These are phyloP conservation scores for Solanum chilense DNA, from an alignment of 257 asterid genomes.

Conservation along the genomic window DNA sequence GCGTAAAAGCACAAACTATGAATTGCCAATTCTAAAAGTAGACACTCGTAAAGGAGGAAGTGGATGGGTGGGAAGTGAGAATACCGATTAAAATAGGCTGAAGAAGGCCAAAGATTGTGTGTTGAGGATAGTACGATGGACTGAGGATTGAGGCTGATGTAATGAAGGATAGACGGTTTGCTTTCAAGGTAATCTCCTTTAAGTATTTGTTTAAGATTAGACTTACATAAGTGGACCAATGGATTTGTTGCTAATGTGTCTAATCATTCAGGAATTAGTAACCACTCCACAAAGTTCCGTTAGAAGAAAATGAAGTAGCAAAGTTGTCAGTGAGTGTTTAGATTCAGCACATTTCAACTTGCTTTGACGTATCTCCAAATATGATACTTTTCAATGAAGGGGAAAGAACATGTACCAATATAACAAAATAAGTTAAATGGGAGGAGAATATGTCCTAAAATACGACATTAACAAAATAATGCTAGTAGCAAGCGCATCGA, in stretches of 20 bases:
- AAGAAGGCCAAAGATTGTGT: neutral
- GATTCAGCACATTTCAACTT: neutral
- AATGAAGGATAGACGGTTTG: neutral
- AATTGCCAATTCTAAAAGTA: neutral
- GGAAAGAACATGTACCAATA: neutral
- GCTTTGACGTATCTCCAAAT: neutral
- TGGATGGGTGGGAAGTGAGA: neutral
- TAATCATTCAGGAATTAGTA: neutral
- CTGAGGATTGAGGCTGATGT: neutral
- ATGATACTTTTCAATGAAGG: neutral
- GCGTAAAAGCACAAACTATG: neutral
- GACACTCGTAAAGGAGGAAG: neutral
- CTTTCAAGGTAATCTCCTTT: neutral
- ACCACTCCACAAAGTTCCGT: neutral
- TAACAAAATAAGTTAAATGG: neutral
- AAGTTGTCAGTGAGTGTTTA: neutral
- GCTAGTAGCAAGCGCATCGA: neutral
- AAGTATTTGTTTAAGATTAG: neutral
- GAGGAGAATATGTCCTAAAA: neutral
- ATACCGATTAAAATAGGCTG: neutral
- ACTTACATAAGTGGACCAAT: neutral
- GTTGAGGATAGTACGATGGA: neutral
- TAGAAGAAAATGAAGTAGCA: neutral
- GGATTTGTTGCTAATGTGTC: neutral
- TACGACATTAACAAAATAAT: neutral